Evolutionary conservation across 345 rosid species (phyloP).

Genomic region (Citrus medica): DNA sequence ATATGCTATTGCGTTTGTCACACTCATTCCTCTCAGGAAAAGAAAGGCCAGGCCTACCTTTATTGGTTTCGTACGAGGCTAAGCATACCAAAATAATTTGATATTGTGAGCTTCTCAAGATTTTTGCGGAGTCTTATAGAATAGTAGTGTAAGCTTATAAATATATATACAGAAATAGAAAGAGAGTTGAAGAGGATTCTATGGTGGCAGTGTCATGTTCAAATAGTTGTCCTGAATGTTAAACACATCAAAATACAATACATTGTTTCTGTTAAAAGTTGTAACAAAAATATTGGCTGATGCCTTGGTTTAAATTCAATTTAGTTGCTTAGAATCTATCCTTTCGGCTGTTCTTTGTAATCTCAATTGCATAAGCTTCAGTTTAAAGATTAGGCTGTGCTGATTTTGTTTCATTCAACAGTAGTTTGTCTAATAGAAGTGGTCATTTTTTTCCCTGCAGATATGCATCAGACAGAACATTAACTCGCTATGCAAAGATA

Average conservation of each 20-base stretch:
- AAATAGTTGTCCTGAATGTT: background rate
- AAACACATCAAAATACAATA: background rate
- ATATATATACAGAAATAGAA: too few species aligned
- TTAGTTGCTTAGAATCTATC: background rate
- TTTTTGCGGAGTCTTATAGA: too few species aligned
- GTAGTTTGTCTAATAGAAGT: slow-evolving; percentile 1
- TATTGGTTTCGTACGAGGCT: too few species aligned
- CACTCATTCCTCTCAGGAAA: too few species aligned
- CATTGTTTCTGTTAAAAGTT: background rate
- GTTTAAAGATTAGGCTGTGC: background rate
- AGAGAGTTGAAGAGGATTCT: too few species aligned
- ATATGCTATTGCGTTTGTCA: too few species aligned
- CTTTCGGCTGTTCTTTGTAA: background rate
- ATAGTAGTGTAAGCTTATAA: too few species aligned
- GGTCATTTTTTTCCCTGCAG: slow-evolving; percentile 33
- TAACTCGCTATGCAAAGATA: slow-evolving; percentile 60
- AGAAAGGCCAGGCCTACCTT: too few species aligned
- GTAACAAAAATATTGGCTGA: background rate
- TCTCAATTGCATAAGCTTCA: background rate
- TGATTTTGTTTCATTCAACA: background rate
- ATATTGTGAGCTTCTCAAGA: too few species aligned
- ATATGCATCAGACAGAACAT: slow-evolving; percentile 29
- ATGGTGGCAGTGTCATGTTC: too few species aligned
- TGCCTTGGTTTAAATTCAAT: background rate
- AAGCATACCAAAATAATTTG: too few species aligned